These are phyloP conservation scores for Aurantiochytrium sp. DNA, from an alignment of 108 stramenopile genomes.

Conservation along the genomic window DNA sequence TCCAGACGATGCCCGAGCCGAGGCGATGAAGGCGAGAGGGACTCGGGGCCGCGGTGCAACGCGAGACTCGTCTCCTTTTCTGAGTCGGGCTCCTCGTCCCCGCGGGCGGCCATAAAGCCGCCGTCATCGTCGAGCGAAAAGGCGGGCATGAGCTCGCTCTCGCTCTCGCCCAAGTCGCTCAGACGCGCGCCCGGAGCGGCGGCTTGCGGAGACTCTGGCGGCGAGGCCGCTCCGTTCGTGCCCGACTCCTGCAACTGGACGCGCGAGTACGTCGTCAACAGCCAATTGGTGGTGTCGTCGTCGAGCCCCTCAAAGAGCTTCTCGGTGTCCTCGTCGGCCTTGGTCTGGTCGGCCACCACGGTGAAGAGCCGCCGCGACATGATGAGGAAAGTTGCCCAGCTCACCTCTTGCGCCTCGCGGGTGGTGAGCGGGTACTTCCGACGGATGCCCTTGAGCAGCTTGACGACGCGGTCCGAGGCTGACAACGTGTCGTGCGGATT, in stretches of 20 bases:
- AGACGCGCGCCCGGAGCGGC: neutral
- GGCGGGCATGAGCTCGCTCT: neutral
- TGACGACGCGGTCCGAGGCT: neutral
- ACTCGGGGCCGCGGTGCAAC: neutral
- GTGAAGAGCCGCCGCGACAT: neutral
- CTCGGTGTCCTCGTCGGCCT: neutral
- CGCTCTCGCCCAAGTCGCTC: neutral
- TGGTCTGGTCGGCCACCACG: neutral
- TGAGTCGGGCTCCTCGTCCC: neutral
- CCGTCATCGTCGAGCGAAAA: neutral
- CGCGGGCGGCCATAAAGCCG: neutral
- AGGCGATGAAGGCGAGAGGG: neutral
- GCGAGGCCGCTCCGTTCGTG: neutral
- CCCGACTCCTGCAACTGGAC: neutral
- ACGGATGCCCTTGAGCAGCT: neutral
- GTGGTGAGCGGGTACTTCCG: neutral
- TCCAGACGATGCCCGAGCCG: too few relatives aligned
- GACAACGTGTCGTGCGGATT: neutral
- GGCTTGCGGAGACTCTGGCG: neutral
- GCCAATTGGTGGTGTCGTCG: constrained; percentile 18
- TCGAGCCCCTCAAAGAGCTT: constrained; percentile 13
- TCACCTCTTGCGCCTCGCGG: constrained; percentile 24
- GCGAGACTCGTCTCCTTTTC: neutral
- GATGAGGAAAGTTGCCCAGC: neutral
- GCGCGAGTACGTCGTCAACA: neutral